Conservation (phyloP, 129 eudicot species). For the Flaveria trinervia region DNA sequence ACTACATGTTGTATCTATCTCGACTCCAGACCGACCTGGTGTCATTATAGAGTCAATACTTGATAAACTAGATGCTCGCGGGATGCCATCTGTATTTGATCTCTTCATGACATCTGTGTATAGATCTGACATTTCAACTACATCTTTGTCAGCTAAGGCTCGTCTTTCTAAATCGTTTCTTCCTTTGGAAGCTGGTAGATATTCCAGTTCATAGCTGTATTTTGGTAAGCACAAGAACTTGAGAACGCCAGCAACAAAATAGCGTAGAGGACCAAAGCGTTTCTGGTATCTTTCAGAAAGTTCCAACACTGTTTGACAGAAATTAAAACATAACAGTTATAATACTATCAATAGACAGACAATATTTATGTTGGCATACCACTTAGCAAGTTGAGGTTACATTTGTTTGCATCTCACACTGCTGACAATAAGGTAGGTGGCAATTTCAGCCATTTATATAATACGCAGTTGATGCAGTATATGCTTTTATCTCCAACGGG, state of each 20-base stretch:
- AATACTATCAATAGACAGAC: constrained; percentile 8
- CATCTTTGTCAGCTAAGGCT: constrained; percentile 44
- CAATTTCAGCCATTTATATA: background rate
- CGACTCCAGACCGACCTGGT: constrained; percentile 69
- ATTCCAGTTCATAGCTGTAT: constrained; percentile 85
- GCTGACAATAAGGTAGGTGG: background rate
- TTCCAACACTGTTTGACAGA: constrained; percentile 68
- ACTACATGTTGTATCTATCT: constrained; percentile 78
- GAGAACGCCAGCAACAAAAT: constrained; percentile 91
- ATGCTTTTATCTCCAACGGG: background rate
- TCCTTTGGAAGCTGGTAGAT: constrained; percentile 69
- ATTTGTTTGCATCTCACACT: constrained; percentile 2
- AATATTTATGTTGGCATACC: background rate
- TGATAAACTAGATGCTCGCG: constrained; percentile 91
- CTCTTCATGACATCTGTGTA: constrained; percentile 89
- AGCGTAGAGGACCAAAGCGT: constrained; percentile 93
- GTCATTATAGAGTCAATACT: constrained; percentile 97
- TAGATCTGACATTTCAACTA: constrained; percentile 82
- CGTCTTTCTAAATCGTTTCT: constrained; percentile 51
- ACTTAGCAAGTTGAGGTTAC: constrained; percentile 1
- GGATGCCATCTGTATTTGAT: constrained; percentile 77
- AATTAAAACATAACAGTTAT: constrained; percentile 1
- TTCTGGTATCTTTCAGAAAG: constrained; percentile 93
- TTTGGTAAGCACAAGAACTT: constrained; percentile 91
- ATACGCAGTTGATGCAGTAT: background rate